Base-by-base conservation (phyloP, 2,329 filamentous ascomycete species). In the Incumbomyces delicatus region DNA sequence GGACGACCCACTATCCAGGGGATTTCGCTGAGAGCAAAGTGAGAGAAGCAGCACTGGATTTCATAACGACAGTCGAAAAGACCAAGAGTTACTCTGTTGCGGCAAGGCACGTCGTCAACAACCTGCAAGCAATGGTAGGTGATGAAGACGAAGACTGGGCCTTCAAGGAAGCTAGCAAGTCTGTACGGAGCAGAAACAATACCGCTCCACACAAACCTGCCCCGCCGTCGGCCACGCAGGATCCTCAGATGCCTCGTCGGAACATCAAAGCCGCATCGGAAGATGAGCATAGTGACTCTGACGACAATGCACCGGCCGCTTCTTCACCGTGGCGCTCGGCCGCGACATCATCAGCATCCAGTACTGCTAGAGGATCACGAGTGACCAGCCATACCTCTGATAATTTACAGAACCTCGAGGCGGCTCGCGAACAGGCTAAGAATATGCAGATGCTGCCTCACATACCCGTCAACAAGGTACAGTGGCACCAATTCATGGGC, bases 101-200 rank as follows among this genome's bases (percentile, higher is more conserved):
- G 2, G 85, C 87, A 2, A 83, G 44, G 56, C 87, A 95, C 60
- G 92, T 98, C 67, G 77, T 80, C 16, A 75, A 76, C n/a, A 81
- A 85, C 57, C 70, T 96, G 13, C 84, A 89, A 38, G 73, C 75
- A 41, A 81, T 88, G 1, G 71, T 78, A 5, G 85, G 94, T 58
- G 89, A 96, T 60, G 92, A 96, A 58, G 90, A 98, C 61, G 85
- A 85, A 0, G 81, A 85, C 11, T 98, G 92, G 92, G 87, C 85
- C n/a, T 85, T 81, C 58, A 78, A 80, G 39, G 90, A 96, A 59
- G 77, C 80, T 6, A 30, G 41, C 2, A 20, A 20, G 11, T 35
- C 45, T 8, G 46, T 34, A 12, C 30, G 46, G 6, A 44, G 38
- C 12, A 42, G 45, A 22, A 44, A 20, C 14, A 53, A 50, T 35